Evolutionary conservation across 306 rosid genomes (phyloP).

Genomic region (Alnus rubra): DNA sequence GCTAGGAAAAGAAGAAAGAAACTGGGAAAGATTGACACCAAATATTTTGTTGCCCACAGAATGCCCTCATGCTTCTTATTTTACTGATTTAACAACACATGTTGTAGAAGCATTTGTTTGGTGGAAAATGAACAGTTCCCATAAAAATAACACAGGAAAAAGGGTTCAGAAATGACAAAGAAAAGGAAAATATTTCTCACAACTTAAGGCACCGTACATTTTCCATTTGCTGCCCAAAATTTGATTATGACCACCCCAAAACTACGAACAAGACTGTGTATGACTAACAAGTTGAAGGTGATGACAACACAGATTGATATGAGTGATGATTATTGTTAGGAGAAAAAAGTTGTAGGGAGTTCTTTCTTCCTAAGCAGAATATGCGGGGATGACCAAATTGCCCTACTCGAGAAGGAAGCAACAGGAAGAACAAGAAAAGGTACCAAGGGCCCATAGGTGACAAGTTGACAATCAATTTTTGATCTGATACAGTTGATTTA

Average conservation of each 20-base stretch:
- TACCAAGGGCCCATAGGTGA: neutral
- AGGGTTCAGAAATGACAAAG: no score
- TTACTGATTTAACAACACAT: no score
- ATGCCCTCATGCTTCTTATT: no score
- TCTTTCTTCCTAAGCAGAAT: neutral
- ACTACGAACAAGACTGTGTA: neutral
- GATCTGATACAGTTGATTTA: neutral
- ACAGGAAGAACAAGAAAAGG: neutral
- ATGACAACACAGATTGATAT: neutral
- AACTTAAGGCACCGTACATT: neutral
- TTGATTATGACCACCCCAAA: neutral
- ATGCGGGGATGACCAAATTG: neutral
- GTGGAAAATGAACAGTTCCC: no score
- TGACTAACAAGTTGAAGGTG: neutral
- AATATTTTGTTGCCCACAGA: no score
- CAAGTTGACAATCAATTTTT: neutral
- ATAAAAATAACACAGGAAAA: no score
- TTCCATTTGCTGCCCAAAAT: neutral
- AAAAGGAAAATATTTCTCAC: neutral
- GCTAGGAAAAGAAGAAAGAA: neutral
- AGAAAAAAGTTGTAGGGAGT: neutral
- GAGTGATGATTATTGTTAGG: neutral
- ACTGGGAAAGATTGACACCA: no score
- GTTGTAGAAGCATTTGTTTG: no score
- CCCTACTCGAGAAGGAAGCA: neutral